phyloP scores from a whole-genome alignment of 768 basidiomycete species.

The Jaapia argillacea region DNA sequence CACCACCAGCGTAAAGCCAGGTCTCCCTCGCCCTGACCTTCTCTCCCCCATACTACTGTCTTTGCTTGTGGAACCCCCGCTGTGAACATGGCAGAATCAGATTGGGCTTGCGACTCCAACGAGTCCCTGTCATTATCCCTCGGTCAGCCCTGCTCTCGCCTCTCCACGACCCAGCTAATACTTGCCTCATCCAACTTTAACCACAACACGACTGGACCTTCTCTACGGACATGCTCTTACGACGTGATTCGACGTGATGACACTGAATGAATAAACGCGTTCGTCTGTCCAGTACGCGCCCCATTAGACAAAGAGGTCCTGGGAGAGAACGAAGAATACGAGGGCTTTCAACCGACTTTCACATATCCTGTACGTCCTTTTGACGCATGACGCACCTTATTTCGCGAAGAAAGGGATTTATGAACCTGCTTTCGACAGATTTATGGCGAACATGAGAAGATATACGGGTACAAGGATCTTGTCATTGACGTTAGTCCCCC shows the following conservation, averaged over 20 bases:
- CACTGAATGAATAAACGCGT: conserved; percentile 1
- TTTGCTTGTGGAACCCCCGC: no score
- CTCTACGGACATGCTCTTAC: no score
- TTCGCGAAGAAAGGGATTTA: not conserved
- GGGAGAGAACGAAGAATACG: conserved; percentile 45
- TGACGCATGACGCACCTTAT: no score
- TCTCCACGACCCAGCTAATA: not conserved
- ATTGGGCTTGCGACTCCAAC: conserved; percentile 78
- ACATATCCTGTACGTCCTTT: conserved; percentile 74
- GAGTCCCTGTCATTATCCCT: conserved; percentile 67
- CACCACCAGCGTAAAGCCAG: no score
- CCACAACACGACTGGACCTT: no score
- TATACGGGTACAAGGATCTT: conserved; percentile 88
- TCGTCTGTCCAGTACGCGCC: conserved; percentile 47
- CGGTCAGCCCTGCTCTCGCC: conserved; percentile 32
- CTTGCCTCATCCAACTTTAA: no score
- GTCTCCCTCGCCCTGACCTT: no score
- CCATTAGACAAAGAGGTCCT: conserved; percentile 50
- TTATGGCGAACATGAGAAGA: conserved; percentile 92
- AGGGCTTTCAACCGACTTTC: conserved; percentile 76
- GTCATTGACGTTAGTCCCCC: conserved; percentile 59
- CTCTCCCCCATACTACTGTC: no score
- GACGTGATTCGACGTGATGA: not conserved
- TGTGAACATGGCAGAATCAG: no score
- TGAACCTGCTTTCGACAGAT: conserved; percentile 41